Evolutionary conservation across 495 filamentous ascomycete genomes (phyloP).

Genomic region (Echria macrotheca): DNA sequence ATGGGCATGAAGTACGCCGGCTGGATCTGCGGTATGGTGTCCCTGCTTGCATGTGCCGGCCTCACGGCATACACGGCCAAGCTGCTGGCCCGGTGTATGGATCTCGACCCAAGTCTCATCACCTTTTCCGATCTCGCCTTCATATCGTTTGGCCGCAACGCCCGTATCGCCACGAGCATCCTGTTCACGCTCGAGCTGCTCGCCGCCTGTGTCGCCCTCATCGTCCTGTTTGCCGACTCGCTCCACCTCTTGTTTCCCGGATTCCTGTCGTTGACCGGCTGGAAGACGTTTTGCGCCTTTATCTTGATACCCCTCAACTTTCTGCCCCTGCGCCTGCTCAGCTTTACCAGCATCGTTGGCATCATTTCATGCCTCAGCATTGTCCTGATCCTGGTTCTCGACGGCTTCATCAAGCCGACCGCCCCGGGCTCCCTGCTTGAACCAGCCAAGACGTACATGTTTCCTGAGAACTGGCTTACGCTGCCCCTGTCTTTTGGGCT

Average conservation of each 20-base stretch:
- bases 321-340: slow-evolving; percentile 75
- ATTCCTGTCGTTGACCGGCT: slow-evolving; percentile 57
- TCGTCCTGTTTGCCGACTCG: slow-evolving; percentile 91
- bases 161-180: slow-evolving; percentile 72
- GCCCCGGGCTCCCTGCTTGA: slow-evolving; percentile 77
- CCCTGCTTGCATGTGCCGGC: slow-evolving; percentile 66
- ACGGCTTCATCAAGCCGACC: slow-evolving; percentile 77
- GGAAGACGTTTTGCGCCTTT: slow-evolving; percentile 83
- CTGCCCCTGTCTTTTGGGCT: slow-evolving; percentile 92
- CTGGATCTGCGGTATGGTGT: slow-evolving; percentile 77
- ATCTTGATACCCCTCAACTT: slow-evolving; percentile 81
- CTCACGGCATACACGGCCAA: slow-evolving; percentile 83
- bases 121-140: slow-evolving; percentile 94
- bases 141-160: slow-evolving; percentile 81
- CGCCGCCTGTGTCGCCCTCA: slow-evolving; percentile 82
- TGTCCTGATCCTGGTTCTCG: slow-evolving; percentile 70
- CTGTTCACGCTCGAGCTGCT: slow-evolving; percentile 86
- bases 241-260: slow-evolving; percentile 73
- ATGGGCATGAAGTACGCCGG: slow-evolving; percentile 86
- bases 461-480: slow-evolving; percentile 82
- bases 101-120: slow-evolving; percentile 65
- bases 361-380: slow-evolving; percentile 83
- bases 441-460: slow-evolving; percentile 72
- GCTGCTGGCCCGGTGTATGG: slow-evolving; percentile 81
- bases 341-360: slow-evolving; percentile 85